Evolutionary conservation across 2,329 filamentous ascomycete genomes (phyloP), one percentile per base, ranked within the genome.

Genomic region (Ustulina deusta): DNA sequence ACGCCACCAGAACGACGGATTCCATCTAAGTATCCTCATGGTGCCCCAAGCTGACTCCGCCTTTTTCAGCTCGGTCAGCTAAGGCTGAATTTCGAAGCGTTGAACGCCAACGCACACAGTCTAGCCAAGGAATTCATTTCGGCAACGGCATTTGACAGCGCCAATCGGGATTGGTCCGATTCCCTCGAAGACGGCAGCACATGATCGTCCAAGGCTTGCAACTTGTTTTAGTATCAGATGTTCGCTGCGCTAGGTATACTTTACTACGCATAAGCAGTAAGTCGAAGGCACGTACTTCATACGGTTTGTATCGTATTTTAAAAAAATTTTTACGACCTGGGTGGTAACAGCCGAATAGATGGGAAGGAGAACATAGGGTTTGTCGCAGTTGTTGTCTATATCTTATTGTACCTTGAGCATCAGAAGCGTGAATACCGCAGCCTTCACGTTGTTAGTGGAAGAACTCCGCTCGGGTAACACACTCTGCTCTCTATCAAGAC

Each of bases 1-100:
- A 32, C 17, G 27, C 38, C 3, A 29, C 29, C 27, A 36, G 5
- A 44, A 22, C 46, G 56, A 58, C 20, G 25, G 46, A 40, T 51
- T 29, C 1, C 48, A 34, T 22, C 9, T 32, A 49, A 25, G 9
- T 17, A 22, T 40, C 34, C 44, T 51, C n/a, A 9, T 49, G 42
- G 40, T 51, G 36, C 60, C 27, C 60, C 34, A 40, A 46, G 40
- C 55, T 13, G 11, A 64, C 27, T 13, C 48, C 32, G 29, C 9
- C 29, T 42, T 49, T 44, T 49, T 58, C 62, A 59, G 56, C 61
- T 46, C 25, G 20, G 5, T 49, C 58, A 69, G 60, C 67, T 61
- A 60, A 54, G 60, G 65, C 54, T 63, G 58, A 66, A 38, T 58
- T n/a, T 54, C 22, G 6, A 34, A 7, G 22, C 15, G 42, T 38